Evolutionary conservation across 257 asterid species (phyloP), one percentile per base, ranked within the genome.

Genomic region (Nicotiana tomentosiformis): DNA sequence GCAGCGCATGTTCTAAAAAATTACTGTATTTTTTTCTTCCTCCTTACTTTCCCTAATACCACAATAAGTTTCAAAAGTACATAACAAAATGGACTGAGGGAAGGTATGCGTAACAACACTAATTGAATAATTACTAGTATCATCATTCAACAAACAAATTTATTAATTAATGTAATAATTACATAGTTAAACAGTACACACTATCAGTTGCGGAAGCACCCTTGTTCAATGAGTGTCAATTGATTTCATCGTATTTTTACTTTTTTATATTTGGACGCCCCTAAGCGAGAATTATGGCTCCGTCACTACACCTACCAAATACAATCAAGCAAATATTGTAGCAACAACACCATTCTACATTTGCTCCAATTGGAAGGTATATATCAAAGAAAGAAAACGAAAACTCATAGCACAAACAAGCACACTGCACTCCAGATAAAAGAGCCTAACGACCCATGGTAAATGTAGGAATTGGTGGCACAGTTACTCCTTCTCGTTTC

Each of bases 401-500:
- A 7, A 11, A 10, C 69, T 64, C 60, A 20, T 46, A 14, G 14
- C 39, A 46, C 39, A 46, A 46, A 72, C 35, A 6, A 72, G 49
- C 79, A 46, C 78, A 20, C 39, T 7, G 35, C 46, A 46, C 23
- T 20, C 14, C 20, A 81, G 61, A 37, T 37, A 56, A 23, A 23
- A 23, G 26, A 23, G 26, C 26, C 14, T 82, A 66, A 84, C 86
- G 87, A 84, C 77, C 7, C 89, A 88, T 88, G 18, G 77, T 20
- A 5, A 84, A 35, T 43, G 88, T 77, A 57, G 85, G 84, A 56
- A 88, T 29, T 1, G 89, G 90, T n/a, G 90, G 88, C 72, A 80
- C 51, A 5, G 65, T 82, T 15, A 82, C 79, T 7, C 88, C 90
- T 76, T 84, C 82, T 4, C 82, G 30, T 77, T 80, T 83, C 88